Base-by-base conservation (phyloP, 148 eudicot species). In the Nyssa sinensis region DNA sequence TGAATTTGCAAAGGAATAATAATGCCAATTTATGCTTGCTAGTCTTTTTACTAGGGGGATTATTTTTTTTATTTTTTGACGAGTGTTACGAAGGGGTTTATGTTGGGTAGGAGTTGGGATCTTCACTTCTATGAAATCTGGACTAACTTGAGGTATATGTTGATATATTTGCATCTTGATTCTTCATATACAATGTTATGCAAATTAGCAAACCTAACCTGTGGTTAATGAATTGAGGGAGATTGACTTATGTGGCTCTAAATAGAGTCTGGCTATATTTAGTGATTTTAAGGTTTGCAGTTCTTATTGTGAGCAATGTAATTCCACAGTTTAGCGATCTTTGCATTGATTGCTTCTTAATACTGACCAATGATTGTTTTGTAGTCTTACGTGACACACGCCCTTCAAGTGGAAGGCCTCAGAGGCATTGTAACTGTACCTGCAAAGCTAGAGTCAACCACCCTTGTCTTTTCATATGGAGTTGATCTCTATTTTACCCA, bases 381-480 rank as follows among this genome's bases (percentile, higher is more conserved):
- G 77, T 92, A 93, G 99, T 82, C 92, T 27, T 96, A 88, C 25
- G 92, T 91, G 73, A 96, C 98, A 13, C 99, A 93, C 73, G 78
- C 92, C 29, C 87, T 91, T 67, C 93, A 88, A 85, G 99, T 96
- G 72, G 98, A 96, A 89, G 91, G 93, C 71, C 95, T 96, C 24
- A 87, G 91, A 84, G 94, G 95, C 84, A 86, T 96, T 73, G 70
- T 85, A 61, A 83, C 97, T 0, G 83, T 87, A 60, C 95, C 99
- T 19, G 89, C 99, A 16, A 93, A 89, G 91, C 92, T 96, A 59
- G 98, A 96, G 89, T 96, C 99, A 23, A 96, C 99, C 28, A 87
- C 92, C 33, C 93, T 93, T n/a, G 86, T 93, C 69, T 96, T 96
- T 76, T 80, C 95, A 12, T 85, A 91, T 67, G 98, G 99, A 35